Base-by-base conservation (phyloP, 2,329 filamentous ascomycete species). In the Claviceps spartinae region DNA sequence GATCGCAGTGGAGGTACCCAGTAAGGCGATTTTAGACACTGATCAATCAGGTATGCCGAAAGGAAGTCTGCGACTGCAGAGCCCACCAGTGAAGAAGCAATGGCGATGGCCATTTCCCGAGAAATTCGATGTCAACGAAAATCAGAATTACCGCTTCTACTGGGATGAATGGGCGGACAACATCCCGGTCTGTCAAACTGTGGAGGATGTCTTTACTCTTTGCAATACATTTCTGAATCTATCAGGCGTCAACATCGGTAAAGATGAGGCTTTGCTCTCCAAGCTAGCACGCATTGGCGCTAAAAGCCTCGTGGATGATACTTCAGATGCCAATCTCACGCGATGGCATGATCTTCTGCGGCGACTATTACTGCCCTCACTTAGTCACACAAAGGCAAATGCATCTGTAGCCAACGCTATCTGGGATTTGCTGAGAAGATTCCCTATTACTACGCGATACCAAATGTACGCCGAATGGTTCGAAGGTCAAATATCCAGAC, bases 131-230 rank as follows among this genome's bases (percentile, higher is more conserved):
- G 81, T 81, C 26, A 83, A 82, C 51, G 87, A 89, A 58, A 83
- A 83, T 20, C 76, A 78, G n/a, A 79, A 86, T 50, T 97, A 96
- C 65, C 81, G 86, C 37, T 97, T 94, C 64, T 98, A 98, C 67
- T 96, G 93, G 83, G 89, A 95, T 54, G 93, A 97, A 59, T 98
- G 93, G 93, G 77, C 83, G 2, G 91, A 97, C 67, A 95, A 93
- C 57, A 77, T 98, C 46, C 94, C 93, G 0, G 72, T 95, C 20
- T 98, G 93, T 63, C 90, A 95, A 64, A 86, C 76, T 1, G 81
- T 95, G 5, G 88, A 96, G 56, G 93, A 98, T 63, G 77, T 98
- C 14, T 93, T 97, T 65, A 82, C 84, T 2, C 78, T 96, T 0
- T 94, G 89, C 66, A 79, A 82, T 53, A 90, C 88, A 1, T 77